Base-by-base conservation (phyloP, 345 rosid species). In the Populus nigra region DNA sequence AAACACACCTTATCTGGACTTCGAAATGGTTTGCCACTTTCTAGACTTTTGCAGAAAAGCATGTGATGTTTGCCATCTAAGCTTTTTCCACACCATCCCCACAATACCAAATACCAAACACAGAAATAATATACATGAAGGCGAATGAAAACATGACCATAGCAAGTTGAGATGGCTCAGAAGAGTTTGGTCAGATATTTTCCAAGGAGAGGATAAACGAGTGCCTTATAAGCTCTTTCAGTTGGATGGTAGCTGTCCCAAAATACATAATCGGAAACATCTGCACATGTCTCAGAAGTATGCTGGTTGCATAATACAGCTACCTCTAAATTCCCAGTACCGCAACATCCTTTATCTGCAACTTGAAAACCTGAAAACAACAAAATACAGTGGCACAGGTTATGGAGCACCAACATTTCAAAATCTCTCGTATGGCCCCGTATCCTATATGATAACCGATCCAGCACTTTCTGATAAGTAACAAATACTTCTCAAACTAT, bases 231-330 rank as follows among this genome's bases (percentile, higher is more conserved):
- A 11, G 86, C 65, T 31, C 55, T 63, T 68, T 88, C 87, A 0
- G 91, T 72, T 7, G 88, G 89, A 66, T 86, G 91, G 69, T 72
- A 82, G 45, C 87, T 78, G 62, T 88, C 89, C 88, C 91, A 88
- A 76, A 88, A 88, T 20, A 85, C 29, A 49, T 81, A 77, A 9
- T 36, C 39, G 1, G 80, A 74, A 36, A 29, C 77, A 38, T 85
- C 66, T 10, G 62, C 29, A 66, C 91, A 88, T 0, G 84, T 78
- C 20, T 50, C 53, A 7, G 78, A 74, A 27, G 13, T 39, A 49
- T 29, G 63, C 41, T 11, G 10, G 67, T 80, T 83, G 23, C 88
- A 88, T 16, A 83, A 2, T 20, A 85, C 1, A 12, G 36, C 41
- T 1, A 78, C 81, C 79, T 88, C 89, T 3, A 86, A 1, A 4